A percentile compares a stretch with the other conserved stretches of the same genome.
phyloP scores from a whole-genome alignment of 2,329 filamentous ascomycete genomes.

The Pseudocercospora musae region DNA sequence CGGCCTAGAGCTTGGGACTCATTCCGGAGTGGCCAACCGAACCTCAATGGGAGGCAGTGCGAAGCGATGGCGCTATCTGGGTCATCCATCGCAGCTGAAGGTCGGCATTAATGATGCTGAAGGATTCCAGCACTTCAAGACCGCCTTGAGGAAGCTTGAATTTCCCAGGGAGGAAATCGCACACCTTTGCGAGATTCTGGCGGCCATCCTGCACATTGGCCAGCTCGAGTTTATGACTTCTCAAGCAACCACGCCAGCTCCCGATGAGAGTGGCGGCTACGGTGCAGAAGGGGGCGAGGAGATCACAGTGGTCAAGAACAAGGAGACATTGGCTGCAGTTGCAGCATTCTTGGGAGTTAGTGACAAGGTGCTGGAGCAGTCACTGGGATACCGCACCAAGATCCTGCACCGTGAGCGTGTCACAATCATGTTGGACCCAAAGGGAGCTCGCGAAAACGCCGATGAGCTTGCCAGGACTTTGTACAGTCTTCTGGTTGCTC shows the following conservation, averaged over 20 bases:
- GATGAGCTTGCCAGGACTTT: conserved; percentile 91
- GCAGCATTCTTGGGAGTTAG: conserved; percentile 92
- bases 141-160: conserved; percentile 86
- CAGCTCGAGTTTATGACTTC: conserved; percentile 90
- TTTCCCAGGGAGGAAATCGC: conserved; percentile 92
- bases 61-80: conserved; percentile 93
- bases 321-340: conserved; percentile 78
- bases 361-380: conserved; percentile 76
- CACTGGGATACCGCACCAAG: conserved; percentile 92
- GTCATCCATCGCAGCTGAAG: conserved; percentile 93
- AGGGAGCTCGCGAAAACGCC: conserved; percentile 83
- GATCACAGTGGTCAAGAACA: conserved; percentile 86
- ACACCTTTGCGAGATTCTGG: conserved; percentile 92
- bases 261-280: conserved; percentile 91
- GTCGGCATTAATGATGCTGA: conserved; percentile 95
- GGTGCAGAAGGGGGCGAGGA: conserved; percentile 90
- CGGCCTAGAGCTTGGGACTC: conserved; percentile 51
- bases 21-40: conserved; percentile 53
- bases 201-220: conserved; percentile 92
- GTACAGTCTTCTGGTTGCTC: conserved; percentile 90
- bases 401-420: conserved; percentile 94
- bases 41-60: conserved; percentile 55
- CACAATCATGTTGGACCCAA: conserved; percentile 96
- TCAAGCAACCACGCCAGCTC: conserved; percentile 71
- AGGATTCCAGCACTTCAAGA: conserved; percentile 97